phyloP scores from a whole-genome alignment of 2,329 filamentous ascomycete species.

The Penicillium sp. region DNA sequence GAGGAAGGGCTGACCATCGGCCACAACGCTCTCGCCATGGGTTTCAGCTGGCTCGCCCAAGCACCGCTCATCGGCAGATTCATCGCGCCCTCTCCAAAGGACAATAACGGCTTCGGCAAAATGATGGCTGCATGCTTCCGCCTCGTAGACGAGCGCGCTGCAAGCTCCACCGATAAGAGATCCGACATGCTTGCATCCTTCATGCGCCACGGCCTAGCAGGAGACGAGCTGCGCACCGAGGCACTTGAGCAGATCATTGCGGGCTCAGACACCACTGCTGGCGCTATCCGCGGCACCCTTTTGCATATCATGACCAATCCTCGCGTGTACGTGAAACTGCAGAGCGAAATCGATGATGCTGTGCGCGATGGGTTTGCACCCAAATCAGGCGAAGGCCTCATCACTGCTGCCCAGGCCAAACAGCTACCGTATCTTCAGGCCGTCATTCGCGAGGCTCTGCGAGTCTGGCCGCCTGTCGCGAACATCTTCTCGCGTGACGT shows the following conservation, averaged over 20 bases:
- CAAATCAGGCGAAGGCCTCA: conserved; percentile 4
- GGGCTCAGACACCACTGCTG: conserved; percentile 24
- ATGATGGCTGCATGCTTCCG: conserved; percentile 24
- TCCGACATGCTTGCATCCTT: conserved; percentile 36
- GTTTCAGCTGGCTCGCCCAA: conserved; percentile 20
- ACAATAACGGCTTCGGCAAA: conserved; percentile 26
- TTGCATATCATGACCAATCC: conserved; percentile 22
- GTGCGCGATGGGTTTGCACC: conserved; percentile 8
- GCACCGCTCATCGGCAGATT: conserved; percentile 18
- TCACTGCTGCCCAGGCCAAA: conserved; percentile 23
- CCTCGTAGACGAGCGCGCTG: conserved; percentile 25
- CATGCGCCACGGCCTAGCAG: conserved; percentile 26
- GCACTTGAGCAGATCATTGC: conserved; percentile 23
- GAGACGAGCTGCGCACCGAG: conserved; percentile 19
- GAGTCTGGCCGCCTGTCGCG: conserved; percentile 22
- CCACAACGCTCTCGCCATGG: conserved; percentile 19
- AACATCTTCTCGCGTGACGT: conserved; percentile 23
- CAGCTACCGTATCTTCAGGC: conserved; percentile 36
- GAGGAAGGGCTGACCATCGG: conserved; percentile 30
- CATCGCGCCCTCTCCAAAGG: conserved; percentile 23
- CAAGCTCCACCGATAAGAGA: conserved; percentile 14
- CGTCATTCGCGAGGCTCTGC: conserved; percentile 30
- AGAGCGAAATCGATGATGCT: conserved; percentile 24
- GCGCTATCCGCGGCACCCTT: conserved; percentile 18
- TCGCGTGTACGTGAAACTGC: conserved; percentile 16